Evolutionary conservation across 257 asterid species (phyloP), one percentile per base, ranked within the genome.

Genomic region (Fraxinus pennsylvanica): DNA sequence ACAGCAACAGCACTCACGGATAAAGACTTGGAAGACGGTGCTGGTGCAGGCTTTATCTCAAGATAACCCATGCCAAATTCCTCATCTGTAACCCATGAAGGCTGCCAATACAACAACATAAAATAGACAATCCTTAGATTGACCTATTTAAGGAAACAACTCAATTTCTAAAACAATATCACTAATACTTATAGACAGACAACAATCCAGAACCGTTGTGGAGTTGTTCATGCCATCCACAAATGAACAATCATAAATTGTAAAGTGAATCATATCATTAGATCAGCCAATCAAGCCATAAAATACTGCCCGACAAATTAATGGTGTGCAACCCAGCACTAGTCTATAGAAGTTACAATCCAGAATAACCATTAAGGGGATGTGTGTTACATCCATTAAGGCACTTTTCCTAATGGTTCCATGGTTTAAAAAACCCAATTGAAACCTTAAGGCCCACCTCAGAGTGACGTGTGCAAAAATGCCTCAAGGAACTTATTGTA

Each of bases 41-140:
- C 87, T 19, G 94, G 84, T 68, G 87, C 94, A 70, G 97, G 96
- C 83, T 96, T 96, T 81, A 93, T 71, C 73, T 93, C 98, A 25
- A 96, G 89, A 87, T 86, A 90, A 81, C 99, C 99, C 98, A 93
- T 96, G 82, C 99, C 97, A 86, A 96, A 96, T 84, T 93, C 99
- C 80, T 96, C 99, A 84, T 96, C 99, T 2, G 97, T 90, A 73
- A 96, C 97, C 99, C 98, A 96, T 45, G 97, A 92, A 65, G 98
- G 84, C 99, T 93, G 93, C 75, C 81, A 72, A 77, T 73, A 83
- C 54, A 75, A 75, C 29, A 59, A 22, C 61, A 68, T 38, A 41
- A 65, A 59, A 45, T 13, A 63, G 14, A 81, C 12, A 68, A 47
- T 77, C 15, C 77, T 76, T 59, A 32, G 15, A 74, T 19, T 45